phyloP scores from a whole-genome alignment of 208 protist species.

The Trichomonas tenax region DNA sequence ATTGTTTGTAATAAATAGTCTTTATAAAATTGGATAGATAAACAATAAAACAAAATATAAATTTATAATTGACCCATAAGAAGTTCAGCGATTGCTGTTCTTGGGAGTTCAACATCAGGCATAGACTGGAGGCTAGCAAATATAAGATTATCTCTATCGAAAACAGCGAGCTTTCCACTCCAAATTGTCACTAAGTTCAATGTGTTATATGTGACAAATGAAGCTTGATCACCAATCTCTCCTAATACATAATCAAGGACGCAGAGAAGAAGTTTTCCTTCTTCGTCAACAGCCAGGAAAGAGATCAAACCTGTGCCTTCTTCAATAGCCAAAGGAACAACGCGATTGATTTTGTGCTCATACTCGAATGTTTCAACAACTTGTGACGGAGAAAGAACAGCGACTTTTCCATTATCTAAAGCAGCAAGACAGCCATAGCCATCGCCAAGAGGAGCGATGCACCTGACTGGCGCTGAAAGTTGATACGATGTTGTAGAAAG shows the following conservation, averaged over 20 bases:
- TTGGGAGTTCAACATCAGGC: neutral
- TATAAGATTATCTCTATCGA: neutral
- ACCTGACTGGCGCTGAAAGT: neutral
- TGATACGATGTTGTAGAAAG: neutral
- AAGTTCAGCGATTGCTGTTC: neutral
- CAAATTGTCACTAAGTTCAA: neutral
- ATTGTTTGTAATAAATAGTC: too few species aligned
- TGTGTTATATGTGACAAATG: neutral
- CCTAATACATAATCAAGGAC: neutral
- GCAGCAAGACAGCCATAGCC: neutral
- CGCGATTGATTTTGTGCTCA: neutral
- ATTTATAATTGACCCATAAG: neutral
- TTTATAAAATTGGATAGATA: too few species aligned
- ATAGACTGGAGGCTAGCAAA: neutral
- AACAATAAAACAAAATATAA: neutral
- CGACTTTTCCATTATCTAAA: neutral
- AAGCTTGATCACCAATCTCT: neutral
- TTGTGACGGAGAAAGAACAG: neutral
- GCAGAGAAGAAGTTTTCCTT: neutral
- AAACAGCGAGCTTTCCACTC: neutral
- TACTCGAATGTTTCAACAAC: neutral
- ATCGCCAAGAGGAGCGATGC: neutral
- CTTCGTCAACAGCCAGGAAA: neutral
- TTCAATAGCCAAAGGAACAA: neutral
- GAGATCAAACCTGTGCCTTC: neutral